phyloP scores from a whole-genome alignment of 2,329 filamentous ascomycete genomes.

The Aschersonia sp. region DNA sequence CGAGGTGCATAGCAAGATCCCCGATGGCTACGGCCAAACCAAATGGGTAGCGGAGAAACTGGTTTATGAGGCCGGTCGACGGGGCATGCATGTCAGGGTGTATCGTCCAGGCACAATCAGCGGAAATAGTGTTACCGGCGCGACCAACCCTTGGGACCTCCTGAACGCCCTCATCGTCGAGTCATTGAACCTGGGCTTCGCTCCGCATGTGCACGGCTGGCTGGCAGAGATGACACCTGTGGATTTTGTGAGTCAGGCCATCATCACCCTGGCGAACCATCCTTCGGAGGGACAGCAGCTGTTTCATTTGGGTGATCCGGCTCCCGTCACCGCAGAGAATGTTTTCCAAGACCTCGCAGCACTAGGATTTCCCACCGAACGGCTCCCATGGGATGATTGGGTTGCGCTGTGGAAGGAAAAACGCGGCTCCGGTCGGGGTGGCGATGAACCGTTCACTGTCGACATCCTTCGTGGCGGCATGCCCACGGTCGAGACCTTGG shows the following conservation, averaged over 20 bases:
- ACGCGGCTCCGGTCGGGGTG: slow-evolving; percentile 46
- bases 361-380: slow-evolving; percentile 57
- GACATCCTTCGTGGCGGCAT: slow-evolving; percentile 71
- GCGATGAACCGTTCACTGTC: slow-evolving; percentile 59
- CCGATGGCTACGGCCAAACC: slow-evolving; percentile 64
- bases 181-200: slow-evolving; percentile 56
- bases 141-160: slow-evolving; percentile 66
- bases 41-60: slow-evolving; percentile 74
- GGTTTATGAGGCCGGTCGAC: slow-evolving; percentile 50
- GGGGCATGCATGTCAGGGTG: slow-evolving; percentile 56
- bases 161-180: slow-evolving; percentile 64
- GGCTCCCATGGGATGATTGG: slow-evolving; percentile 59
- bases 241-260: slow-evolving; percentile 64
- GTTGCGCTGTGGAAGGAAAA: slow-evolving; percentile 58
- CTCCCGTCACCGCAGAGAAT: slow-evolving; percentile 48
- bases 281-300: slow-evolving; percentile 45
- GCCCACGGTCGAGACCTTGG: slow-evolving; percentile 58
- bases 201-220: slow-evolving; percentile 60
- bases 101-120: slow-evolving; percentile 65
- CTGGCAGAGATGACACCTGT: slow-evolving; percentile 73
- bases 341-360: slow-evolving; percentile 50
- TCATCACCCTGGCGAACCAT: slow-evolving; percentile 54
- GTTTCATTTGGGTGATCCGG: slow-evolving; percentile 62
- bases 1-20: slow-evolving; percentile 52
- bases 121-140: slow-evolving; percentile 59